Base-by-base conservation (phyloP, 768 basidiomycete species). In the Hemileccinum impolitum region DNA sequence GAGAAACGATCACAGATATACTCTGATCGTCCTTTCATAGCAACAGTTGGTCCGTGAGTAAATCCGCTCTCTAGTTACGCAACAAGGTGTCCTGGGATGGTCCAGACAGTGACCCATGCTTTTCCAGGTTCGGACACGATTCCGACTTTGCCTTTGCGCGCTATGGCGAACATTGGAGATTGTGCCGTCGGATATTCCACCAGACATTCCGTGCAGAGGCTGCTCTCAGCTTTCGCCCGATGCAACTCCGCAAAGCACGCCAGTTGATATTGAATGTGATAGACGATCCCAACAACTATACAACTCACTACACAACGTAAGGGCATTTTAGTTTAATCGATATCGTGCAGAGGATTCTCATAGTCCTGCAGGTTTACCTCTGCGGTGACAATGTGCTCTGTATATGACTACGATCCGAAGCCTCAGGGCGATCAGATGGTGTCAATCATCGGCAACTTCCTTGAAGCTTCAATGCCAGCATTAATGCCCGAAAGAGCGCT, bases 1-100 rank as follows among this genome's bases (percentile, higher is more conserved):
- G 76, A 79, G 39, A 66, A 68, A 40, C 71, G 76, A 10, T 73
- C 76, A 2, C 60, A 62, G 11, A 70, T 75, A 28, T 79, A 80
- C 53, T 79, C 79, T 9, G 73, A 77, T 61, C 74, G 81, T 6
- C 81, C 82, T 1, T 44, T 43, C 39, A 46, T 65, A 35, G 56
- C 59, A 0, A 55, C 52, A 21, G n/a, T 53, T 14, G 18, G 43
- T 19, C 50, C 50, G 57, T 62, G 45, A 59, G 57, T 51, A 26
- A 11, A 42, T 35, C 15, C n/a, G n/a, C n/a, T 17, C 17, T n/a
- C 21, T 19, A 10, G 30, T n/a, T 17, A 5, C 10, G 0, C 2
- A 11, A 14, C 13, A 6, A 13, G 14, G 14, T 23, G 18, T 3
- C 14, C n/a, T 28, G 9, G n/a, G 3, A 21, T 50, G 0, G 2